Evolutionary conservation across 768 basidiomycete genomes (phyloP).

Genomic region (Cystoderma amianthinum): DNA sequence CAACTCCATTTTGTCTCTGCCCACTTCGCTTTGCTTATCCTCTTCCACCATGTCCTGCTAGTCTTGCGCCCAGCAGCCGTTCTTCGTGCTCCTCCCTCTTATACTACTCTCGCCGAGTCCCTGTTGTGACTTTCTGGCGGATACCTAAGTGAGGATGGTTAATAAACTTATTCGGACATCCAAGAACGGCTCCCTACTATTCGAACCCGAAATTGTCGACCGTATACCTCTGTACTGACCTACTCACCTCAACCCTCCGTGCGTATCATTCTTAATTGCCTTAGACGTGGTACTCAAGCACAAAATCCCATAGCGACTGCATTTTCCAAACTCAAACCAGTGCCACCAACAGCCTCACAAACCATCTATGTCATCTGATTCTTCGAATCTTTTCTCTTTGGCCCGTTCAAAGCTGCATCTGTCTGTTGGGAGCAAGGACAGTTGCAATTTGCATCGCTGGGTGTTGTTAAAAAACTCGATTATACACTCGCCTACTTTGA

Average conservation of each 20-base stretch:
- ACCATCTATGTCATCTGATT: constrained; percentile 41
- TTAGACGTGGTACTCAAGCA: constrained; percentile 4
- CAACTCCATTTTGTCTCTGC: constrained; percentile 10
- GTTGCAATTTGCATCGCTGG: constrained; percentile 77
- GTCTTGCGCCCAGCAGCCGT: constrained; percentile 28
- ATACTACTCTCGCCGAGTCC: constrained; percentile 13
- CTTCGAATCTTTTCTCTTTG: constrained; percentile 48
- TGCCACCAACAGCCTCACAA: constrained; percentile 8
- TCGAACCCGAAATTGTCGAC: constrained; percentile 83
- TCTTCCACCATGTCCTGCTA: constrained; percentile 9
- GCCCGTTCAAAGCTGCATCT: constrained; percentile 71
- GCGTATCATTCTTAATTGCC: constrained; percentile 8
- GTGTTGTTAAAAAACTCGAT: constrained; percentile 85
- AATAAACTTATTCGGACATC: constrained; percentile 75
- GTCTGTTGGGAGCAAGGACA: constrained; percentile 56
- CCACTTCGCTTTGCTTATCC: constrained; percentile 11
- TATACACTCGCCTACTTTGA: constrained; percentile 39
- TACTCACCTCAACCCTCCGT: constrained; percentile 12
- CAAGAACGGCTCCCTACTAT: constrained; percentile 82
- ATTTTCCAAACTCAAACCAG: constrained; percentile 7
- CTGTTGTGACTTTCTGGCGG: constrained; percentile 31
- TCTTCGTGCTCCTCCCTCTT: constrained; percentile 17
- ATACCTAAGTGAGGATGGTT: constrained; percentile 56
- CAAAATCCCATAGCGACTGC: constrained; percentile 11
- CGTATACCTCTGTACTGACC: constrained; percentile 63